phyloP scores from a whole-genome alignment of 352 stramenopile species.

The Aphanomyces invadans region DNA sequence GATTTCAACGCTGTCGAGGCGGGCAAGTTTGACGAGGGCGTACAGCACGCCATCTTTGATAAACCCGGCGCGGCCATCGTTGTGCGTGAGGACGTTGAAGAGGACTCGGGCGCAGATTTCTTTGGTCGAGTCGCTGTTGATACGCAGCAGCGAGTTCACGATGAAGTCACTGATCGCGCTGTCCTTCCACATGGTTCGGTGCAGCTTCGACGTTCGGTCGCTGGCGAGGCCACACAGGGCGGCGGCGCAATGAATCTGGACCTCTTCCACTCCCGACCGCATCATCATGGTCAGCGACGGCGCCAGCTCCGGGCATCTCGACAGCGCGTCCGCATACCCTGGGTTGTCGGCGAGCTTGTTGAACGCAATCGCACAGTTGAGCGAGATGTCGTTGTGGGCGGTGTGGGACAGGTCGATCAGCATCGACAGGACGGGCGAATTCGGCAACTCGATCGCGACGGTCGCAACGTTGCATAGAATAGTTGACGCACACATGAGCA shows the following conservation, averaged over 20 bases:
- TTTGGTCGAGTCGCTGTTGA: slow-evolving; percentile 85
- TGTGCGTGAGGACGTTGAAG: slow-evolving; percentile 81
- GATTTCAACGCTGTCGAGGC: slow-evolving; percentile 76
- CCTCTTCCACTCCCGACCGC: slow-evolving; percentile 78
- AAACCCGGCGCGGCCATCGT: slow-evolving; percentile 69
- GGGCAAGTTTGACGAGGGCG: slow-evolving; percentile 75
- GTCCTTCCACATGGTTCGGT: slow-evolving; percentile 75
- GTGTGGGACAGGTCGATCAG: slow-evolving; percentile 66
- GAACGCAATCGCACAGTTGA: slow-evolving; percentile 73
- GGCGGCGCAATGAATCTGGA: slow-evolving; percentile 85
- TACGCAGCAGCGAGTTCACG: slow-evolving; percentile 80
- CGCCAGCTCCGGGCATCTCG: slow-evolving; percentile 63
- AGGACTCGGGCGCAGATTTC: slow-evolving; percentile 77
- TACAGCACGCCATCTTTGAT: slow-evolving; percentile 84
- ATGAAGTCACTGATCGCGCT: slow-evolving; percentile 83
- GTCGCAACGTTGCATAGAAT: slow-evolving; percentile 68
- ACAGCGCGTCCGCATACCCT: slow-evolving; percentile 42
- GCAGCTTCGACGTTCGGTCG: slow-evolving; percentile 44
- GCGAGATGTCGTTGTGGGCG: slow-evolving; percentile 50
- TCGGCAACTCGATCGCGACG: slow-evolving; percentile 57
- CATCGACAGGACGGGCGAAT: slow-evolving; percentile 49
- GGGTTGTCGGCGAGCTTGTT: slow-evolving; percentile 61
- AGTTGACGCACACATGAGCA: slow-evolving; percentile 56
- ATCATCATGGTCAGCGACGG: slow-evolving; percentile 80
- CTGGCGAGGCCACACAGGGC: slow-evolving; percentile 81